Evolutionary conservation across 305 asterid species (phyloP), one percentile per base, ranked within the genome.

Genomic region (Solanum hybrid): DNA sequence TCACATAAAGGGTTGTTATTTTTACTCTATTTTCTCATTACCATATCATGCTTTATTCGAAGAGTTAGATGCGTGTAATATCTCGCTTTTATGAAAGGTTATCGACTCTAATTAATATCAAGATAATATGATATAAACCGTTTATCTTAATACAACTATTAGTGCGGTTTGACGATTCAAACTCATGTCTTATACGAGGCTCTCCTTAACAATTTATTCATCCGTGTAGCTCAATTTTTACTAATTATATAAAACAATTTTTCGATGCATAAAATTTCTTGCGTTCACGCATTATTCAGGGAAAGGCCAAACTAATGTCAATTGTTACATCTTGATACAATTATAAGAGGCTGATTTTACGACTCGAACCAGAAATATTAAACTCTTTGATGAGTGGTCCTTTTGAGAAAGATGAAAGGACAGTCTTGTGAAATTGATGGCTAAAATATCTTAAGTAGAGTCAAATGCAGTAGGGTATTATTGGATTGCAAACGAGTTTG

Each of bases 181-280:
- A 7, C 26, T 0, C 27, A 0, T 60, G 0, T 60, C 26, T 0
- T 20, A 60, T 60, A 60, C 0, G 0, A 20, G 11, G 6, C 26
- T 60, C 6, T 7, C 12, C 12, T 3, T 64, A 22, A 60, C 26
- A 20, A 64, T 0, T 56, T 56, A 56, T 17, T 20, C 11, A 56
- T 46, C 3, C 0, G 4, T 51, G 64, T 64, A 64, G 26, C 5
- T 20, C 0, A 3, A 60, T 20, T 16, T 6, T 16, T 17, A 51
- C 9, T 16, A 0, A 17, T 3, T 14, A 51, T 51, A 2, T 51
- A 51, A 51, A 51, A 51, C 1, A 0, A 5, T 20, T 3, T 0
- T 60, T 64, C 24, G 3, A 64, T 64, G 12, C 12, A 22, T 22
- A 64, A 64, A 20, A 3, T 20, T 20, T 60, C 3, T 20, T 60